Base-by-base conservation (phyloP, 1,284 basidiomycete species). In the Phlebopus sp. region DNA sequence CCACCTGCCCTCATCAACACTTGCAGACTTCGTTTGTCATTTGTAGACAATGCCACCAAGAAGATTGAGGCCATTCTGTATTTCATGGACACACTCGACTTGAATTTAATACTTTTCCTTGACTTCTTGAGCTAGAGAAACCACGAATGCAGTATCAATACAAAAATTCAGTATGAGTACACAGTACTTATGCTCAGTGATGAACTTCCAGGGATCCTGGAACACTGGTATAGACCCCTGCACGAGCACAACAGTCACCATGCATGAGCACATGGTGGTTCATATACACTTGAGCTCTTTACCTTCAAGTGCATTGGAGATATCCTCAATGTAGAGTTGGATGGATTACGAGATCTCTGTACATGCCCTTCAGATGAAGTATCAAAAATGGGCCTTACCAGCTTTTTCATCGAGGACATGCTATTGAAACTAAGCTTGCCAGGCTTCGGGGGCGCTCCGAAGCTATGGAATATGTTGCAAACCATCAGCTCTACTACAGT, bases 211-310 rank as follows among this genome's bases (percentile, higher is more conserved):
- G 37, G n/a, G 2, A 56, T 64, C 21, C 46, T 64, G 4, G 19
- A 36, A 10, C 44, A 46, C 27, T 63, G 59, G 56, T 45, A 47
- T 29, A 50, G 44, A 29, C 60, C 61, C 2, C 60, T 60, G 4
- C 43, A 41, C 1, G 27, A 30, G 5, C 39, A 41, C 11, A 34
- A 32, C 2, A 31, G 11, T 25, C 7, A 18, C 6, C 46, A 47
- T 17, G 34, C 25, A 17, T 47, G 47, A 1, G 40, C 53, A 4
- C 43, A 40, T 13, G 59, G 50, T 9, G 55, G 48, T n/a, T 15
- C 13, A n/a, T 10, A 14, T 5, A 25, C 44, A 10, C 27, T 62
- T n/a, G 49, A 56, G 23, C 18, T 25, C 13, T 55, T 57, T 31
- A 47, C 53, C 1, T 27, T 55, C 10, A 44, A 54, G 13, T 47